These are phyloP conservation scores for Pestalotiopsis fici DNA, from an alignment of 2,329 filamentous ascomycete species.

Conservation along the genomic window DNA sequence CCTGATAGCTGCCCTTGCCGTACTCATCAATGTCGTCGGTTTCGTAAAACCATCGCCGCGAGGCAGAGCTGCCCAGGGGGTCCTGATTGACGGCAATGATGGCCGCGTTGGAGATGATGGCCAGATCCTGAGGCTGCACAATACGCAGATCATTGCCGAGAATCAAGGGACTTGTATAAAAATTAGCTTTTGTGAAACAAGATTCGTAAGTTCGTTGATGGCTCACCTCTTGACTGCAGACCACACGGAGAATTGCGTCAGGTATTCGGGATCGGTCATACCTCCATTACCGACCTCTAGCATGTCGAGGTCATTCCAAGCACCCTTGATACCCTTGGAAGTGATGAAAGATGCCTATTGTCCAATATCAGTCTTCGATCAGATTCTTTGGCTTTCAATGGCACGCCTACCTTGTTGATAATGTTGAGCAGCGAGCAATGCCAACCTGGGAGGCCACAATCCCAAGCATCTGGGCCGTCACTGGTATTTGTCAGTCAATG, in stretches of 20 bases:
- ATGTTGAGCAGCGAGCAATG: slow-evolving; percentile 8
- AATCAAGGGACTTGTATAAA: slow-evolving; percentile 13
- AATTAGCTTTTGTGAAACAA: not conserved
- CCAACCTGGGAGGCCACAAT: slow-evolving; percentile 3
- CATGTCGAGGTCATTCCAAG: slow-evolving; percentile 23
- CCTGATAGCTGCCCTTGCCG: slow-evolving; percentile 45
- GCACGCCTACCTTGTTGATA: slow-evolving; percentile 3
- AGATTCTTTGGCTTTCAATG: not conserved
- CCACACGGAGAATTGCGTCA: slow-evolving; percentile 22
- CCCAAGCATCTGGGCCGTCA: slow-evolving; percentile 9
- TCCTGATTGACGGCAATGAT: slow-evolving; percentile 45
- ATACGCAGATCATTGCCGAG: slow-evolving; percentile 20
- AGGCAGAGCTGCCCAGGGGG: slow-evolving; percentile 35
- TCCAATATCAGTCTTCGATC: not conserved
- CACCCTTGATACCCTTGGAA: slow-evolving; percentile 2
- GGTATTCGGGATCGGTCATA: slow-evolving; percentile 19
- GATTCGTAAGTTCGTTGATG: not conserved
- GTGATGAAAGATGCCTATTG: slow-evolving; percentile 4
- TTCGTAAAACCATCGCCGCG: slow-evolving; percentile 37
- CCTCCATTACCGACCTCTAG: slow-evolving; percentile 20
- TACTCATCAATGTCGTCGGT: slow-evolving; percentile 30
- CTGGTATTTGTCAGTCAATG: not conserved
- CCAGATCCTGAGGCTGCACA: slow-evolving; percentile 32
- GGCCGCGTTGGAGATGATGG: slow-evolving; percentile 41
- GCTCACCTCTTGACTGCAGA: slow-evolving; percentile 15